A percentile compares a stretch with the other conserved stretches of the same genome.
Conservation (phyloP, 768 basidiomycete genomes). For the Lactarius akahatsu region DNA sequence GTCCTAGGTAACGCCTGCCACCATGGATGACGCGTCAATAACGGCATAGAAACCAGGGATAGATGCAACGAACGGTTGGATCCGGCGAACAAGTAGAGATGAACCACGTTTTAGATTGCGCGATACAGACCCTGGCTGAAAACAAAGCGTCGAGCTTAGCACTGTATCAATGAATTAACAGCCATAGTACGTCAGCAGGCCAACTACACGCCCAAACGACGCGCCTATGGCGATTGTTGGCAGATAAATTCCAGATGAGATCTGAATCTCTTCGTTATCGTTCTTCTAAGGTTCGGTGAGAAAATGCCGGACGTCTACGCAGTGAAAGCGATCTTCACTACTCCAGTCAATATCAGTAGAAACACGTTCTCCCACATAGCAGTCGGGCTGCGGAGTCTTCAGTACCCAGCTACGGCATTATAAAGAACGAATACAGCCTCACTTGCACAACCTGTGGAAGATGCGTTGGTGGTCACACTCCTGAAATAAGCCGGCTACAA, state of each 20-base stretch:
- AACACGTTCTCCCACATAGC: slow-evolving; percentile 69
- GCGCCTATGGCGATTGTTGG: slow-evolving; percentile 77
- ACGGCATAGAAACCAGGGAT: slow-evolving; percentile 77
- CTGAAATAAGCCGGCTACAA: too few relatives aligned
- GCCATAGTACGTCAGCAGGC: slow-evolving; percentile 58
- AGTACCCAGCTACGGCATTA: neutral
- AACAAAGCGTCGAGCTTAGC: neutral
- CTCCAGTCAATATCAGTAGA: slow-evolving; percentile 59
- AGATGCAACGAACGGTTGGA: slow-evolving; percentile 65
- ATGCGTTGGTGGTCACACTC: too few relatives aligned
- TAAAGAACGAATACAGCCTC: too few relatives aligned
- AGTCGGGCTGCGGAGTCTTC: slow-evolving; percentile 46
- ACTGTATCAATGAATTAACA: neutral
- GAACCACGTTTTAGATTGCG: slow-evolving; percentile 63
- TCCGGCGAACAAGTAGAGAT: slow-evolving; percentile 74
- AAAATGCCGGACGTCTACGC: slow-evolving; percentile 70
- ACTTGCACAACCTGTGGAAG: too few relatives aligned
- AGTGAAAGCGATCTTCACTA: slow-evolving; percentile 59
- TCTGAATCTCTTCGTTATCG: slow-evolving; percentile 38
- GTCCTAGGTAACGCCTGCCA: slow-evolving; percentile 76
- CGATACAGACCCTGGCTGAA: slow-evolving; percentile 64
- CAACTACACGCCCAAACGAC: slow-evolving; percentile 70
- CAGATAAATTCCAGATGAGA: slow-evolving; percentile 74
- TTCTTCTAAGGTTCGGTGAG: neutral
- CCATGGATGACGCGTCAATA: slow-evolving; percentile 72